Percentiles rank a stretch among this genome's conserved stretches.
Evolutionary conservation across 2,329 filamentous ascomycete genomes (phyloP).

Genomic region (Didymella glomerata): DNA sequence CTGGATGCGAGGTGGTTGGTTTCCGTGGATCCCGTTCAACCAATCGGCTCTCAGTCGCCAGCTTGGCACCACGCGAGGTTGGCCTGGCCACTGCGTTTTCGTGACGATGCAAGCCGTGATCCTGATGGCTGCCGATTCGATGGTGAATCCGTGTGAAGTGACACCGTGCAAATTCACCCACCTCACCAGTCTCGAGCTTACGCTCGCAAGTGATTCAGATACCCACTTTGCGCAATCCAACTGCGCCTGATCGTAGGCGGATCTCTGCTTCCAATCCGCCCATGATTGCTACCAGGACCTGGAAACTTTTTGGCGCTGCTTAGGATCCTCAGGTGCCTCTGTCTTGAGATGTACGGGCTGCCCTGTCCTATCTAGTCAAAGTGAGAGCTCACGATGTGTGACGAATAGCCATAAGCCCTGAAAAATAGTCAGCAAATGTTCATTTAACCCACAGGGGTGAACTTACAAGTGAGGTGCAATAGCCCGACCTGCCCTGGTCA

Average conservation of each 20-base stretch:
- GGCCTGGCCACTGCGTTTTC: slow-evolving; percentile 2
- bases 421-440: background rate
- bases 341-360: background rate
- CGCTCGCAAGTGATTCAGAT: background rate
- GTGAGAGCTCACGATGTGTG: background rate
- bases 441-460: background rate
- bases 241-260: background rate
- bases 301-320: background rate
- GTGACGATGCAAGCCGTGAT: slow-evolving; percentile 10
- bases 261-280: background rate
- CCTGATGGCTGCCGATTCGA: slow-evolving; percentile 4
- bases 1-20: slow-evolving; percentile 2
- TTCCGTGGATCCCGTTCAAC: background rate
- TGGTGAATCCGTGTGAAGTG: background rate
- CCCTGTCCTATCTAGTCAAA: background rate
- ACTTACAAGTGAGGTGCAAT: slow-evolving; percentile 28
- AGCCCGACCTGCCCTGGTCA: slow-evolving; percentile 24
- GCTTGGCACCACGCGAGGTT: slow-evolving; percentile 5
- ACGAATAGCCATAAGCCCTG: background rate
- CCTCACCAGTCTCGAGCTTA: background rate
- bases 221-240: background rate
- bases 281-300: background rate
- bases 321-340: background rate
- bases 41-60: slow-evolving; percentile 12
- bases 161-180: background rate